phyloP scores from a whole-genome alignment of 2,329 filamentous ascomycete genomes.

The Aspergillus terreus region DNA sequence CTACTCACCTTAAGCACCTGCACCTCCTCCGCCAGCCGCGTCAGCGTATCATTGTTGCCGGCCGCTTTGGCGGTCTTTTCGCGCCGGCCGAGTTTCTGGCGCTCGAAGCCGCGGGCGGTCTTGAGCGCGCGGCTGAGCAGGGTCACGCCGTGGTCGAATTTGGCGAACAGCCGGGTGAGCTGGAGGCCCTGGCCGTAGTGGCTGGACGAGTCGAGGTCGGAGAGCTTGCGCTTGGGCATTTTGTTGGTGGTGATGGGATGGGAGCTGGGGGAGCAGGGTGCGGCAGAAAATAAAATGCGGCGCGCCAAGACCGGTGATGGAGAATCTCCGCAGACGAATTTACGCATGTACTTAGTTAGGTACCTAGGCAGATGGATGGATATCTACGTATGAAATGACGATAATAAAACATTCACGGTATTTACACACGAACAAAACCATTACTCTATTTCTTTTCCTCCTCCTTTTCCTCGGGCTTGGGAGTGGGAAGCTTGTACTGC shows the following conservation, averaged over 20 bases:
- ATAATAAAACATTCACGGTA: constrained; percentile 23
- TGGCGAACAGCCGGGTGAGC: constrained; percentile 39
- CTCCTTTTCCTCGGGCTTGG: constrained; percentile 89
- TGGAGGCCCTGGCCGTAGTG: constrained; percentile 25
- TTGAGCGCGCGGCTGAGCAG: constrained; percentile 53
- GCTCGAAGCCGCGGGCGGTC: constrained; percentile 57
- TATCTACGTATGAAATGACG: too few relatives aligned
- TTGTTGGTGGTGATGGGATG: not conserved
- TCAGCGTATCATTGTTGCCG: constrained; percentile 37
- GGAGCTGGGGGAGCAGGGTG: not conserved
- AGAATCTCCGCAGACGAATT: too few relatives aligned
- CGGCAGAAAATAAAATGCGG: too few relatives aligned
- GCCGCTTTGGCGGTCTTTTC: constrained; percentile 52
- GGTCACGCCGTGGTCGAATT: constrained; percentile 50
- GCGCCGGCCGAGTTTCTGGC: constrained; percentile 60
- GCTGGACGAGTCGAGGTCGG: constrained; percentile 25
- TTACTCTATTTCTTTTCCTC: constrained; percentile 80
- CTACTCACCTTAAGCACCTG: constrained; percentile 51
- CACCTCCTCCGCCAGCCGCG: constrained; percentile 53
- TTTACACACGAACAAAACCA: constrained; percentile 39
- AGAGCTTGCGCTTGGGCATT: constrained; percentile 42
- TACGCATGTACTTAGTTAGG: too few relatives aligned
- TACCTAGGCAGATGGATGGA: not conserved
- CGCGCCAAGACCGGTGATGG: too few relatives aligned
- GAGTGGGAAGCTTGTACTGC: constrained; percentile 87